Conservation (phyloP, 1,284 basidiomycete species). For the Irpex sp. region DNA sequence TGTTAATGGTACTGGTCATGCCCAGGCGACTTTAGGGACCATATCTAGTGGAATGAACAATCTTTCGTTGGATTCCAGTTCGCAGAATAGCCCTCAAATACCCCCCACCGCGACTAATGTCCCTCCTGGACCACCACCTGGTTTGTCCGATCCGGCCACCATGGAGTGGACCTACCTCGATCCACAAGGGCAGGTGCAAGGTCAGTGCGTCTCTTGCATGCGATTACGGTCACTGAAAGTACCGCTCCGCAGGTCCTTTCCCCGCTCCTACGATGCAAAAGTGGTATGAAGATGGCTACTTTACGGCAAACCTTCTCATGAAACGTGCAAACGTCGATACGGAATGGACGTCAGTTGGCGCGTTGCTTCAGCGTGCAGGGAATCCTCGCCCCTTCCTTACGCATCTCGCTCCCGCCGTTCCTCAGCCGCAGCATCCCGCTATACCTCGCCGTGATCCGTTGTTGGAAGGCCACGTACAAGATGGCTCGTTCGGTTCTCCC, state of each 20-base stretch:
- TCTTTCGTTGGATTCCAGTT: slow-evolving; percentile 7
- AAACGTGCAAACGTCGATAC: slow-evolving; percentile 68
- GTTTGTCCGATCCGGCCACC: slow-evolving; percentile 55
- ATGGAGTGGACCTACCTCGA: slow-evolving; percentile 93
- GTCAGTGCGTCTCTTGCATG: slow-evolving; percentile 33
- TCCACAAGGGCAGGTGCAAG: slow-evolving; percentile 86
- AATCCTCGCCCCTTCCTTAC: slow-evolving; percentile 63
- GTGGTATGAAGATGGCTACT: slow-evolving; percentile 93
- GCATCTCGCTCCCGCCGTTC: slow-evolving; percentile 38
- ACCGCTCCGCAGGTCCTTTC: slow-evolving; percentile 72
- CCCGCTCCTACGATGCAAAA: slow-evolving; percentile 90
- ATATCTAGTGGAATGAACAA: slow-evolving; percentile 1
- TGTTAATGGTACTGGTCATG: background rate
- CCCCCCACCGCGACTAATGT: background rate
- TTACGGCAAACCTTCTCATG: slow-evolving; percentile 82
- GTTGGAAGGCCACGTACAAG: slow-evolving; percentile 30
- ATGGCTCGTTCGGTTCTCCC: slow-evolving; percentile 42
- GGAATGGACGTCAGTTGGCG: slow-evolving; percentile 63
- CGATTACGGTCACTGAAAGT: background rate
- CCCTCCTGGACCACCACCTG: slow-evolving; percentile 31
- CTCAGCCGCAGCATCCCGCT: slow-evolving; percentile 38
- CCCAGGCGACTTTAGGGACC: slow-evolving; percentile 2
- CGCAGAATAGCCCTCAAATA: background rate
- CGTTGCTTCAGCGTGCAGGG: slow-evolving; percentile 47
- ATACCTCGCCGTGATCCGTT: slow-evolving; percentile 43